phyloP scores from a whole-genome alignment of 805 yeast species.

The Cyberlindnera maritima region DNA sequence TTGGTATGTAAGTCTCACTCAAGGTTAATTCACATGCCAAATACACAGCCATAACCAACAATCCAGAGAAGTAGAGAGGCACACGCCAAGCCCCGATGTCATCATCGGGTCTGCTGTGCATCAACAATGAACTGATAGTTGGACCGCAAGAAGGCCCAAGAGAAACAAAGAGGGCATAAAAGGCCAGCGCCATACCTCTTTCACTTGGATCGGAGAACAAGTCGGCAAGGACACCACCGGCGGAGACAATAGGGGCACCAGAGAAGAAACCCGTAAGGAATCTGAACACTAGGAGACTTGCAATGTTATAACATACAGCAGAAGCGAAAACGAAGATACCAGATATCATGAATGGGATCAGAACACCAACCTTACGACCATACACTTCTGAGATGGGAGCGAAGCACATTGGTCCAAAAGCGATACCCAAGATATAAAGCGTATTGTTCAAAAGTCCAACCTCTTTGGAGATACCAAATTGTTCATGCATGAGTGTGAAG shows the following conservation, averaged over 20 bases:
- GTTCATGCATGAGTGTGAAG: constrained; percentile 30
- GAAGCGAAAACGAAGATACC: constrained; percentile 46
- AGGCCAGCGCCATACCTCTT: constrained; percentile 53
- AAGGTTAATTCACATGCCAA: constrained; percentile 36
- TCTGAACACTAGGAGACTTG: constrained; percentile 50
- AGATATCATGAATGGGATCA: constrained; percentile 39
- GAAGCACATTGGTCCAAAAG: constrained; percentile 56
- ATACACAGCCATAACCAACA: constrained; percentile 35
- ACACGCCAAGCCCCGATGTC: constrained; percentile 53
- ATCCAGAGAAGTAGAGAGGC: constrained; percentile 50
- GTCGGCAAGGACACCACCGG: constrained; percentile 56
- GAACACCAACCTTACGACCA: constrained; percentile 42
- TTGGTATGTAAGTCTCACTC: constrained; percentile 18
- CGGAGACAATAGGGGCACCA: constrained; percentile 56
- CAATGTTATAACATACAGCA: constrained; percentile 48
- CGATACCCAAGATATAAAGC: constrained; percentile 62
- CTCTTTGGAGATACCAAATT: constrained; percentile 43
- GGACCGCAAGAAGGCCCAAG: constrained; percentile 45
- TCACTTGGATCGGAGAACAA: constrained; percentile 41
- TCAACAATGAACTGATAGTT: constrained; percentile 45
- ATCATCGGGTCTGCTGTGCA: constrained; percentile 33
- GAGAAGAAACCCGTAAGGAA: constrained; percentile 60
- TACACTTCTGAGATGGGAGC: constrained; percentile 51
- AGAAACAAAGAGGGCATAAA: constrained; percentile 47
- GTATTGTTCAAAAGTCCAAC: constrained; percentile 54